Evolutionary conservation across 1,284 basidiomycete genomes (phyloP).

Genomic region (Caloboletus firmus): DNA sequence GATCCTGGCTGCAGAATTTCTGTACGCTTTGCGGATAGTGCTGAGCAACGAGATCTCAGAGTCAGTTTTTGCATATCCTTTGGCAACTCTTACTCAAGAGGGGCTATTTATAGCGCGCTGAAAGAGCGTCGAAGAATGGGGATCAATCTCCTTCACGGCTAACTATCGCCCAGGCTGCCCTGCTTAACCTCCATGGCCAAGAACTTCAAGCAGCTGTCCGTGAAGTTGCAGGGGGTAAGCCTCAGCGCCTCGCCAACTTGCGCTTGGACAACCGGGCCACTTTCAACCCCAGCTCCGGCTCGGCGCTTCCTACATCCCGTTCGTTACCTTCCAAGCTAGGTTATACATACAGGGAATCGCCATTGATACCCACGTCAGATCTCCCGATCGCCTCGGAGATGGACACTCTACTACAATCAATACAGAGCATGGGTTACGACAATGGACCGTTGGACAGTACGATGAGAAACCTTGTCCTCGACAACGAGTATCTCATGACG

Average conservation of each 20-base stretch:
- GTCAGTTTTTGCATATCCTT: slow-evolving; percentile 29
- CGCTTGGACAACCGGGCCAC: slow-evolving; percentile 1
- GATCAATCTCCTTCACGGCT: slow-evolving; percentile 61
- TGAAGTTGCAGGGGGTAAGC: not conserved
- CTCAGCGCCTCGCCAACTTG: slow-evolving; percentile 2
- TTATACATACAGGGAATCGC: slow-evolving; percentile 17
- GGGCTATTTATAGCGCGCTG: slow-evolving; percentile 40
- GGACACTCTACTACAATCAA: slow-evolving; percentile 27
- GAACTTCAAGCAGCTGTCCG: slow-evolving; percentile 39
- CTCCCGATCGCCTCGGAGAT: slow-evolving; percentile 17
- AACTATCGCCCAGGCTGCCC: slow-evolving; percentile 72
- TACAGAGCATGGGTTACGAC: slow-evolving; percentile 26
- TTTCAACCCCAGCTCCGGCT: not conserved
- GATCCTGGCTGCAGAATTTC: slow-evolving; percentile 70
- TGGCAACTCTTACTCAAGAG: not conserved
- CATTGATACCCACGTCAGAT: slow-evolving; percentile 13
- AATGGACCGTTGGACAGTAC: slow-evolving; percentile 14
- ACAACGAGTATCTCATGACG: slow-evolving; percentile 19
- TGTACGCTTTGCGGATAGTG: slow-evolving; percentile 71
- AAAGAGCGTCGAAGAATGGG: slow-evolving; percentile 49
- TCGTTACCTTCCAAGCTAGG: slow-evolving; percentile 25
- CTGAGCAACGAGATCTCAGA: slow-evolving; percentile 48
- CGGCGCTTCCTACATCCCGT: slow-evolving; percentile 15
- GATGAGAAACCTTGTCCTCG: slow-evolving; percentile 15
- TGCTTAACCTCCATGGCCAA: slow-evolving; percentile 70